These are phyloP conservation scores for Agrostemma githago DNA, from an alignment of 148 eudicot genomes.

Conservation along the genomic window DNA sequence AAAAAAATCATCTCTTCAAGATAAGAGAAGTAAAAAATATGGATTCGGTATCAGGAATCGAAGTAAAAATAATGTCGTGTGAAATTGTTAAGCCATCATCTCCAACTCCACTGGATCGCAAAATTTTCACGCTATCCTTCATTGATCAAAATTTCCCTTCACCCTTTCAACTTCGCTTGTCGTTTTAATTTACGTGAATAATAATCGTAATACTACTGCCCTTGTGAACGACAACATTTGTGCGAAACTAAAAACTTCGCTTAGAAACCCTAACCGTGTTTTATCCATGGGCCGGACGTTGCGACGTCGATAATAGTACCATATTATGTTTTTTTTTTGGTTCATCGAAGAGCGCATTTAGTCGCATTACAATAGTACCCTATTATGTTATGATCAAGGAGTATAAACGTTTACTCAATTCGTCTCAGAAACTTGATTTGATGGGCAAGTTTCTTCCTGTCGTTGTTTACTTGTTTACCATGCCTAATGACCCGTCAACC, in stretches of 20 bases:
- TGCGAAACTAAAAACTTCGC: not conserved
- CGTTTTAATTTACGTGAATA: not conserved
- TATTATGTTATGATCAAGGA: too few species aligned
- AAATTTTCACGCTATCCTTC: not conserved
- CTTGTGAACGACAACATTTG: not conserved
- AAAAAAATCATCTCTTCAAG: too few species aligned
- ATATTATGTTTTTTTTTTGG: not conserved
- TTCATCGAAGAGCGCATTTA: not conserved
- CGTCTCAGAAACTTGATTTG: not conserved
- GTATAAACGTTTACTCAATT: not conserved
- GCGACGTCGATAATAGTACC: not conserved
- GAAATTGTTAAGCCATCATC: not conserved
- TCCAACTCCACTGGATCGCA: slow-evolving; percentile 3
- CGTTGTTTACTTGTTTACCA: not conserved
- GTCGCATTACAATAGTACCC: too few species aligned
- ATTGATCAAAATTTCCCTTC: not conserved
- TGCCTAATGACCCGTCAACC: not conserved
- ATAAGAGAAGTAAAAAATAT: too few species aligned
- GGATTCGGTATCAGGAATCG: not conserved
- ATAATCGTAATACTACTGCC: not conserved
- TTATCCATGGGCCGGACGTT: not conserved
- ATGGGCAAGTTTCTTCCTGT: not conserved
- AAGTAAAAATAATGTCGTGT: not conserved
- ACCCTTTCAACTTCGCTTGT: not conserved
- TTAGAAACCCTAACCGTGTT: not conserved